Conservation (phyloP, 2,329 filamentous ascomycete species). For the Elsinoe arachidis region DNA sequence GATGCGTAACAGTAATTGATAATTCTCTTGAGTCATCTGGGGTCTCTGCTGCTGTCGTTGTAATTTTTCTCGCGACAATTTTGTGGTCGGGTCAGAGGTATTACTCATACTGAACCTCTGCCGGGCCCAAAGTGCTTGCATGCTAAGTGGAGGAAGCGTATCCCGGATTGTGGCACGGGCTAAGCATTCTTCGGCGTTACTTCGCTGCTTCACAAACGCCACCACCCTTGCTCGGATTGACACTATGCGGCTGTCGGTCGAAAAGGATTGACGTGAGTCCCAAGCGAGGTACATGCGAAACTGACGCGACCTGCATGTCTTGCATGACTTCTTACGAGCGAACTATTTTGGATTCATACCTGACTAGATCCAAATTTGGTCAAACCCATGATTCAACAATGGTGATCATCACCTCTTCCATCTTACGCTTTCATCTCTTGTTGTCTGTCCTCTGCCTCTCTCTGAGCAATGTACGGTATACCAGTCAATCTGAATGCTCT, state of each 20-base stretch:
- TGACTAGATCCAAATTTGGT: too few species aligned
- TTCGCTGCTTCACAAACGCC: not conserved
- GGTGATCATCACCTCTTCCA: too few species aligned
- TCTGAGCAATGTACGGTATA: constrained; percentile 26
- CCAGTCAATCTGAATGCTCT: constrained; percentile 37
- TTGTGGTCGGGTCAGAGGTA: too few species aligned
- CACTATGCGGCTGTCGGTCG: not conserved
- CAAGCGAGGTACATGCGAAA: not conserved
- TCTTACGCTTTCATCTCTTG: not conserved
- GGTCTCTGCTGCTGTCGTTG: too few species aligned
- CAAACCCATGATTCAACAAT: too few species aligned
- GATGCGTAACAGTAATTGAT: not conserved
- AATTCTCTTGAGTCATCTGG: not conserved
- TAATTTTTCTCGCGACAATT: too few species aligned
- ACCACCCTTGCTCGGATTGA: not conserved
- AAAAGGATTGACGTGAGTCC: not conserved
- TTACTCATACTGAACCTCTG: too few species aligned
- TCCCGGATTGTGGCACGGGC: not conserved
- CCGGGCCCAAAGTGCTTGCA: not conserved
- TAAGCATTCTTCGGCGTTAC: too few species aligned
- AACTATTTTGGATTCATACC: too few species aligned
- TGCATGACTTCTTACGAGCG: not conserved
- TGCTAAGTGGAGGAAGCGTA: not conserved
- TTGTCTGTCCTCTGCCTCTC: not conserved
- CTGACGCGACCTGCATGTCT: not conserved